Evolutionary conservation across 2,329 filamentous ascomycete species (phyloP), one percentile per base, ranked within the genome.

Genomic region (Talaromyces albobiverticillius): DNA sequence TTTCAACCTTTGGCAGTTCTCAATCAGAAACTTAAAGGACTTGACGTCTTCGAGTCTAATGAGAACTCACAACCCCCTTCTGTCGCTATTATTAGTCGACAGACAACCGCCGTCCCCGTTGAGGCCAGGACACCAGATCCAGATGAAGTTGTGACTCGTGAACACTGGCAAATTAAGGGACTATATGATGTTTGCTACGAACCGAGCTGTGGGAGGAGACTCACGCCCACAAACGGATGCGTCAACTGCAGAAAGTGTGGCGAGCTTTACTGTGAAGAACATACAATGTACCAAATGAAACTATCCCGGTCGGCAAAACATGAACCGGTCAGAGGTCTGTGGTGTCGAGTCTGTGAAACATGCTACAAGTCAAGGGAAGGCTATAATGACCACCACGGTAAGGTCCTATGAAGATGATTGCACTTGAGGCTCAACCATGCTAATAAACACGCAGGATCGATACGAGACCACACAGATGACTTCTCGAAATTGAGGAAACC

Each of bases 221-320:
- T 99, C 4, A 91, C 90, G 0, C 81, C 87, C 2, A 81, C 88
- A 6, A 92, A 88, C 64, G 90, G 91, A 16, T 91, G 82, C 64
- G 86, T 99, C 64, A 96, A 99, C 70, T 99, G 94, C 71, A 82
- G 94, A 59, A 90, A 92, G 59, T 99, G 94, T 65, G 94, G 94
- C 6, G 87, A 87, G 62, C 76, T 99, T 38, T 99, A 97, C 68
- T 99, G 94, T 71, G 94, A 97, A 67, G 89, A 93, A 62, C 94
- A 99, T 70, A 97, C 94, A 50, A 96, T 99, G 92, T 99, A 97
- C 67, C 93, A 99, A 76, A 97, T 97, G 89, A 96, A 95, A 77
- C 79, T 99, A 10, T 96, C 92, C 8, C 81, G 92, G 52, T 88
- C 91, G 26, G 94, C 94, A 3, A 82, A 86, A 55, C 90, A 96